phyloP scores from a whole-genome alignment of 495 filamentous ascomycete species.

The Chlorociboria aeruginascens region DNA sequence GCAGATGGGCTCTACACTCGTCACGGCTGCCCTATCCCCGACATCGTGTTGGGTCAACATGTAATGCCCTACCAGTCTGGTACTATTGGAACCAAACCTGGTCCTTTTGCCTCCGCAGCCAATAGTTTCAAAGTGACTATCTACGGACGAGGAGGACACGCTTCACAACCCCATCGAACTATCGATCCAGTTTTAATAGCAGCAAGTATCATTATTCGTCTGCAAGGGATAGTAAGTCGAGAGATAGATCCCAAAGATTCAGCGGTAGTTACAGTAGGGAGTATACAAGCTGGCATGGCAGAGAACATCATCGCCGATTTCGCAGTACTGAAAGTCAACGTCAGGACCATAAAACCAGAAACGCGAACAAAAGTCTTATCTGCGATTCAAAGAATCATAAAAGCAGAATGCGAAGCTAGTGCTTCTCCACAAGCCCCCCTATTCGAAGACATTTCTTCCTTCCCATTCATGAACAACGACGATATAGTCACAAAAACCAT shows the following conservation, averaged over 20 bases:
- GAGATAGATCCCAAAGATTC: constrained; percentile 38
- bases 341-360: constrained; percentile 29
- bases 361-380: constrained; percentile 30
- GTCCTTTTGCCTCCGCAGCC: constrained; percentile 27
- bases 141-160: constrained; percentile 42
- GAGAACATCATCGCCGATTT: constrained; percentile 42
- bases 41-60: constrained; percentile 47
- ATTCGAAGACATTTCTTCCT: constrained; percentile 24
- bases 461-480: constrained; percentile 44
- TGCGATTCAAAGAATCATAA: constrained; percentile 39
- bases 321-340: constrained; percentile 34
- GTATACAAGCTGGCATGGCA: constrained; percentile 37
- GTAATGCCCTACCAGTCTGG: constrained; percentile 30
- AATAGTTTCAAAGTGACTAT: constrained; percentile 33
- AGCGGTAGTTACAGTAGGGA: constrained; percentile 42
- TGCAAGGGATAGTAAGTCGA: constrained; percentile 44
- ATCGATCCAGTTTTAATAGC: constrained; percentile 49
- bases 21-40: constrained; percentile 35
- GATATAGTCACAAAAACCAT: constrained; percentile 26
- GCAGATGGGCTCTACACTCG: constrained; percentile 46
- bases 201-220: constrained; percentile 33
- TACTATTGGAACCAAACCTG: constrained; percentile 28
- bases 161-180: constrained; percentile 34
- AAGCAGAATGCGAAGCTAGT: constrained; percentile 38
- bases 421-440: constrained; percentile 28